Evolutionary conservation across 306 rosid genomes (phyloP), one percentile per base, ranked within the genome.

Genomic region (Rosa persica): DNA sequence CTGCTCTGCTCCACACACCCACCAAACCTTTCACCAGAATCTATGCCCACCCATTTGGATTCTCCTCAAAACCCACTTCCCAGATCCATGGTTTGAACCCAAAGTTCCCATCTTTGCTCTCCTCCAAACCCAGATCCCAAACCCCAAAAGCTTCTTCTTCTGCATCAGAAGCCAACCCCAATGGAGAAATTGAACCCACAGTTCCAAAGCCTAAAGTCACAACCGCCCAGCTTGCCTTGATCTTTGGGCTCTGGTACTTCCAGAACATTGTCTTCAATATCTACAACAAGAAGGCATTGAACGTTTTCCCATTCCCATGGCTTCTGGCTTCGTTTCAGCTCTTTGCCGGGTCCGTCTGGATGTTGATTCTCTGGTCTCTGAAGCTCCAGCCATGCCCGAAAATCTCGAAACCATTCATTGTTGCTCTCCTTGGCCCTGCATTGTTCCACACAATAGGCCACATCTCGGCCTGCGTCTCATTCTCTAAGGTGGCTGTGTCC

Each of bases 301-400:
- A 95, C 65, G 76, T 95, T 6, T 95, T 95, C 85, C 86, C 96
- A 40, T 95, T 85, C 44, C 98, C 99, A 48, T 95, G 99, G 98
- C 89, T 95, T n/a, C 97, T 95, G 49, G 98, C 96, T 0, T 91
- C 99, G 19, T 95, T 95, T 67, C 98, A 95, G 85, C 97, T 95
- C 85, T 89, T 93, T 60, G 96, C 89, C 19, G 99, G 97, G 58
- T 93, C 98, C 25, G 74, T 93, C 54, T 95, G 94, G 94, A 95
- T 95, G 98, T 47, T 91, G 4, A 71, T 57, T 20, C 96, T 95
- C 15, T 95, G 98, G 99, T 85, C 97, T 25, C 78, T 83, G 1
- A 89, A 93, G 87, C 87, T 93, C 67, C 98, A 95, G 60, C 95
- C 95, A 12, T 87, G 93, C 83, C 99, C 94, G 0, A 91, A 91